phyloP scores from a whole-genome alignment of 495 filamentous ascomycete genomes.

The Penicillium longicatenatum region DNA sequence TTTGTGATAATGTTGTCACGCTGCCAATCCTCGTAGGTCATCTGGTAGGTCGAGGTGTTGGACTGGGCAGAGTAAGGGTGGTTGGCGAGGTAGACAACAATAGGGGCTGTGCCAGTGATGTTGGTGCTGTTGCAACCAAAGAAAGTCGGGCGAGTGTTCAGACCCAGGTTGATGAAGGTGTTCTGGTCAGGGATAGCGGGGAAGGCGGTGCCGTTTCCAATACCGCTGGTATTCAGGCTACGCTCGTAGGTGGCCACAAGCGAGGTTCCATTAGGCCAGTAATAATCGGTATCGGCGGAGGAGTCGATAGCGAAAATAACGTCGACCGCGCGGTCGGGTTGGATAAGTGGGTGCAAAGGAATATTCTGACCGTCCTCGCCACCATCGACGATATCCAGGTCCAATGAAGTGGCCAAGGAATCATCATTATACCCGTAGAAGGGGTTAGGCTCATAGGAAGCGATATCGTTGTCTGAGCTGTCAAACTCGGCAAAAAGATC shows the following conservation, averaged over 20 bases:
- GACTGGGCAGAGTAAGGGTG: slow-evolving; percentile 70
- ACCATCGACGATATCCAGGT: slow-evolving; percentile 82
- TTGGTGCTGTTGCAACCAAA: slow-evolving; percentile 85
- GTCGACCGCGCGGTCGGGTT: slow-evolving; percentile 76
- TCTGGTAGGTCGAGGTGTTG: slow-evolving; percentile 75
- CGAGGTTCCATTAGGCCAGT: slow-evolving; percentile 87
- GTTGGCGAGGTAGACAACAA: slow-evolving; percentile 92
- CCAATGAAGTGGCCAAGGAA: slow-evolving; percentile 49
- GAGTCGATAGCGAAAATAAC: slow-evolving; percentile 91
- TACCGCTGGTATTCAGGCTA: slow-evolving; percentile 52
- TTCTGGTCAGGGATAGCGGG: slow-evolving; percentile 78
- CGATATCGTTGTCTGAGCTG: slow-evolving; percentile 70
- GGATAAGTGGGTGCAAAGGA: slow-evolving; percentile 82
- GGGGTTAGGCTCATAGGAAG: slow-evolving; percentile 80
- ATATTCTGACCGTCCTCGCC: slow-evolving; percentile 88
- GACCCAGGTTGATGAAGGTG: slow-evolving; percentile 83
- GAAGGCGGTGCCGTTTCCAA: slow-evolving; percentile 82
- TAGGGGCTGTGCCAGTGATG: slow-evolving; percentile 52
- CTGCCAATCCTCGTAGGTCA: slow-evolving; percentile 58
- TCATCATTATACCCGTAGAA: slow-evolving; percentile 71
- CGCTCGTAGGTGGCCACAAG: slow-evolving; percentile 84
- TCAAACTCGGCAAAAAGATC: slow-evolving; percentile 58
- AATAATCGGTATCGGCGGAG: slow-evolving; percentile 72
- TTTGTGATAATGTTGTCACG: slow-evolving; percentile 81
- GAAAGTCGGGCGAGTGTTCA: slow-evolving; percentile 87